Evolutionary conservation across 2,329 filamentous ascomycete species (phyloP).

Genomic region (Fusarium sp.): DNA sequence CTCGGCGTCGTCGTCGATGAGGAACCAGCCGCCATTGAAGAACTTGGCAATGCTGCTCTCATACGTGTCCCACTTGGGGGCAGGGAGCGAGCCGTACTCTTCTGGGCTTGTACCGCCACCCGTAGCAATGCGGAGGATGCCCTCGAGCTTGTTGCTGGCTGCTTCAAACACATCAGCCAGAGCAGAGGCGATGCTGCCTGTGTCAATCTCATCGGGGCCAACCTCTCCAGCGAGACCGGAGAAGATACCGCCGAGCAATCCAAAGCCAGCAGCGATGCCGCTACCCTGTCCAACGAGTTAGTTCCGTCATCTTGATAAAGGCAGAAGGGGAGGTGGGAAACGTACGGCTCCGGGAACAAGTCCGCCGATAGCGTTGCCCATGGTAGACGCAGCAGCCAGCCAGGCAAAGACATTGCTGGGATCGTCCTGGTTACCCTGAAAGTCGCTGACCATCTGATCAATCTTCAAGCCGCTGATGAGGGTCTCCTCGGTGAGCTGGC

Average conservation of each 20-base stretch:
- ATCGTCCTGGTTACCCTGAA: conserved; percentile 1
- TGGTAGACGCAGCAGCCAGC: conserved; percentile 2
- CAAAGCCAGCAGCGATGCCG: neutral
- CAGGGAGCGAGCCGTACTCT: conserved; percentile 2
- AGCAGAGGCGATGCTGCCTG: neutral
- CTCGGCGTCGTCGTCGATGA: conserved; percentile 10
- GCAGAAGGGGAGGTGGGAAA: rapidly evolving
- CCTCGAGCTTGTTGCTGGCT: neutral
- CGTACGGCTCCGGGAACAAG: conserved; percentile 1
- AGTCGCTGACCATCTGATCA: conserved; percentile 9
- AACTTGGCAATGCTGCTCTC: conserved; percentile 22
- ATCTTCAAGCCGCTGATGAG: neutral
- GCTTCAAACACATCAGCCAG: neutral
- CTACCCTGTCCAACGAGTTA: neutral
- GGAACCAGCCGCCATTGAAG: conserved; percentile 28
- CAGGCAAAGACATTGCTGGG: conserved; percentile 9
- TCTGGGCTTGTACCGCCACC: conserved; percentile 3
- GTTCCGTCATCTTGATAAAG: neutral
- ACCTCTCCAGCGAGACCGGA: neutral
- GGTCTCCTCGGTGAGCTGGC: neutral
- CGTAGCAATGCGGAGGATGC: conserved; percentile 9
- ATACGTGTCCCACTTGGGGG: conserved; percentile 6
- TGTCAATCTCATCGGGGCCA: conserved; percentile 13
- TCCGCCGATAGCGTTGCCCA: conserved; percentile 6
- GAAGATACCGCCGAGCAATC: conserved; percentile 6